These are phyloP conservation scores for Penicillium rolfsii DNA, from an alignment of 2,329 filamentous ascomycete genomes.

Conservation along the genomic window DNA sequence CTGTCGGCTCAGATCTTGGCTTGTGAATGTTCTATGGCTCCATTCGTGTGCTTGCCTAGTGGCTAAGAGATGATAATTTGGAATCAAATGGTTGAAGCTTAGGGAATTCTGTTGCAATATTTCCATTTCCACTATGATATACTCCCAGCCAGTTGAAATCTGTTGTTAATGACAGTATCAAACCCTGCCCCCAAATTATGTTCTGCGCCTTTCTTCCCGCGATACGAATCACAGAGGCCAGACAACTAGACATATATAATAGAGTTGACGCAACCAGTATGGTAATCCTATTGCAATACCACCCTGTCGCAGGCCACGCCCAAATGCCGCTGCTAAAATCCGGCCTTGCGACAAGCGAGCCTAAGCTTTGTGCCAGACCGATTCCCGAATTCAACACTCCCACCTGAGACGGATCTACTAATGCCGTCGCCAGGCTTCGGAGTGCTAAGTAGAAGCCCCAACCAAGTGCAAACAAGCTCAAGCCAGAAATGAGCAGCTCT, in stretches of 20 bases:
- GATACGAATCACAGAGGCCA: background rate
- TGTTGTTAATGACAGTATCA: too few species aligned
- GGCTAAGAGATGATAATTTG: too few species aligned
- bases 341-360: background rate
- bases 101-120: too few species aligned
- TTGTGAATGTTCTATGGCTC: too few species aligned
- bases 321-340: background rate
- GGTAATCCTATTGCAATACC: background rate
- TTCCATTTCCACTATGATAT: too few species aligned
- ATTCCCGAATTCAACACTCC: background rate
- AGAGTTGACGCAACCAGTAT: background rate
- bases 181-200: background rate
- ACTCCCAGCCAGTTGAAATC: too few species aligned
- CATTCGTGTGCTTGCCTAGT: too few species aligned
- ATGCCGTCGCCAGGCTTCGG: background rate
- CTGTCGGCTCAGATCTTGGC: too few species aligned
- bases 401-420: background rate
- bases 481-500: background rate
- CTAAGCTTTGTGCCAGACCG: background rate
- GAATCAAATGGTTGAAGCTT: too few species aligned
- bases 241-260: background rate
- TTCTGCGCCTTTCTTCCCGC: background rate
- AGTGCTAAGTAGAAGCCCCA: slow-evolving; percentile 4
- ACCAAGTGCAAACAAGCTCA: slow-evolving; percentile 1
- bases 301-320: background rate